phyloP scores from a whole-genome alignment of 768 basidiomycete species.

The Tulasnella calospora region DNA sequence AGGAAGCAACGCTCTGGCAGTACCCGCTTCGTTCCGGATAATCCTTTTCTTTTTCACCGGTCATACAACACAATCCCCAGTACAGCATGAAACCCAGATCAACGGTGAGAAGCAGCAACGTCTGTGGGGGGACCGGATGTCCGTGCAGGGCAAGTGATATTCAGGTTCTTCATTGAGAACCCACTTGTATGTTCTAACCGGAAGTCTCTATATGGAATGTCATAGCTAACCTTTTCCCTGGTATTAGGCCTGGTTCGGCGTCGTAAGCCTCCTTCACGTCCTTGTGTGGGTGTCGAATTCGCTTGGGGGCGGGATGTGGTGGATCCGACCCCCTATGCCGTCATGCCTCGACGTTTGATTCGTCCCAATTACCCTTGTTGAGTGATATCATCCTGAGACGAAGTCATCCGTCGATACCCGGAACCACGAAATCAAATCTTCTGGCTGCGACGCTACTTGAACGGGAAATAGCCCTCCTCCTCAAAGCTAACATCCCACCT shows the following conservation, averaged over 20 bases:
- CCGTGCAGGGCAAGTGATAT: not conserved
- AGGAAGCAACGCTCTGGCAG: not conserved
- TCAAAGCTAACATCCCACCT: not conserved
- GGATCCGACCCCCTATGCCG: constrained; percentile 2
- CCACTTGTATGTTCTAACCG: not conserved
- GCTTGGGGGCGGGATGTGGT: not conserved
- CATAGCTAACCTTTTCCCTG: not conserved
- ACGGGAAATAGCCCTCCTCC: not conserved
- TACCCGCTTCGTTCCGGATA: not conserved
- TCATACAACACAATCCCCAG: not conserved
- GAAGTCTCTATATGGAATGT: not conserved
- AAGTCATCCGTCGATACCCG: not conserved
- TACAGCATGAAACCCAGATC: not conserved
- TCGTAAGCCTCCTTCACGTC: not conserved
- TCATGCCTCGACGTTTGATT: not conserved
- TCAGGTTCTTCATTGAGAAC: constrained; percentile 8
- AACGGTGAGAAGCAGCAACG: not conserved
- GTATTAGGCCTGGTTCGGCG: not conserved
- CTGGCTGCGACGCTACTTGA: not conserved
- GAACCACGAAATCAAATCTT: not conserved
- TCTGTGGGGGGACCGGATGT: not conserved
- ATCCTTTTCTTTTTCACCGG: not conserved
- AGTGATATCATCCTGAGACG: not conserved
- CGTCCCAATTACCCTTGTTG: not conserved
- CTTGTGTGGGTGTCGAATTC: not conserved